phyloP scores from a whole-genome alignment of 176 grass and related monocot species.

The Eleusine coracana region DNA sequence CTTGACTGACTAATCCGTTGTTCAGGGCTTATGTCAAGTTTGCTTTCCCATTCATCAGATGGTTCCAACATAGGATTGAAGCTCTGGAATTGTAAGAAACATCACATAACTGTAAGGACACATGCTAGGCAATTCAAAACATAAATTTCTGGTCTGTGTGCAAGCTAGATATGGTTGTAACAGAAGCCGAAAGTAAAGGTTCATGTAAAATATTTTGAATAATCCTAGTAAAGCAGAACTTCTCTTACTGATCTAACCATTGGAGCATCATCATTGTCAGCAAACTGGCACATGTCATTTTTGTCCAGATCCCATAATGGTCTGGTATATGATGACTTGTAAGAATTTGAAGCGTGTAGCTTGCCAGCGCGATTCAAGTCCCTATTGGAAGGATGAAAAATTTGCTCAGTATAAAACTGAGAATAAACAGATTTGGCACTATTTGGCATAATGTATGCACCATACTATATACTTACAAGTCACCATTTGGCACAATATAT shows the following conservation, averaged over 20 bases:
- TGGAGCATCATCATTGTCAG: conserved; percentile 51
- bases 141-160: not conserved
- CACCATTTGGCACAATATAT: not conserved
- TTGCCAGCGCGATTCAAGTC: conserved; percentile 43
- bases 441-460: not conserved
- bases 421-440: not conserved
- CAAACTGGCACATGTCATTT: conserved; percentile 64
- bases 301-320: conserved; percentile 52
- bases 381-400: conserved; percentile 26
- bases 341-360: conserved; percentile 33
- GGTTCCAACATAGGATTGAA: conserved; percentile 88
- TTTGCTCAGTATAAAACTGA: conserved; percentile 23
- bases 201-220: conserved; percentile 7
- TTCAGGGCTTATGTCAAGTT: conserved; percentile 56
- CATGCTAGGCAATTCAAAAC: not conserved
- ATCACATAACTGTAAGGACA: conserved; percentile 25
- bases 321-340: conserved; percentile 44
- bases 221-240: not conserved
- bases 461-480: conserved; percentile 46
- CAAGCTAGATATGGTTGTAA: not conserved
- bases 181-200: conserved; percentile 4
- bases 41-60: conserved; percentile 71
- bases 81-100: conserved; percentile 55
- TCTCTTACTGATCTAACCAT: conserved; percentile 63
- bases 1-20: conserved; percentile 46